These are phyloP conservation scores for Macroventuria anomochaeta DNA, from an alignment of 2,329 filamentous ascomycete genomes.

Conservation along the genomic window DNA sequence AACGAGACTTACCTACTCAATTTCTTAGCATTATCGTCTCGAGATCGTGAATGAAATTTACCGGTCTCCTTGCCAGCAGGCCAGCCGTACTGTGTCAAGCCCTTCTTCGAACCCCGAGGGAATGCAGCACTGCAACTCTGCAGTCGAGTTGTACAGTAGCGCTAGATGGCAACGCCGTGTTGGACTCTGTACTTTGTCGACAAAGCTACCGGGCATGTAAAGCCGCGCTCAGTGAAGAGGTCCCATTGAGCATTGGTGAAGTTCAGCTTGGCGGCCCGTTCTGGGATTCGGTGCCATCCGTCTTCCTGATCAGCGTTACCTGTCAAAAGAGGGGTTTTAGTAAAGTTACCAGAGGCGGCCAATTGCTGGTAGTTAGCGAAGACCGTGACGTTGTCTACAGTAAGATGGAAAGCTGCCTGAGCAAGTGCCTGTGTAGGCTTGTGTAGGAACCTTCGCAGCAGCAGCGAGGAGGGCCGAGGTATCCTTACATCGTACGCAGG, in stretches of 20 bases:
- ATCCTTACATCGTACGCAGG: conserved; percentile 47
- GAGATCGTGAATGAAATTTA: conserved; percentile 7
- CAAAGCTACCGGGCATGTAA: conserved; percentile 32
- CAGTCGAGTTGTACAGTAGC: conserved; percentile 42
- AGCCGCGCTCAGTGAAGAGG: conserved; percentile 31
- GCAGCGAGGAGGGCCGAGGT: conserved; percentile 31
- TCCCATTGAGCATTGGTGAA: conserved; percentile 34
- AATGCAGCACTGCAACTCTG: conserved; percentile 47
- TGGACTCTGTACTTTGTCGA: conserved; percentile 30
- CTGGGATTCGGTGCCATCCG: conserved; percentile 38
- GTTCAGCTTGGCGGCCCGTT: conserved; percentile 29
- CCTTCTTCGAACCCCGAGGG: conserved; percentile 38
- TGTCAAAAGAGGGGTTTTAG: conserved; percentile 31
- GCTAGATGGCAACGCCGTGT: conserved; percentile 43
- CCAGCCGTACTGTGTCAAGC: conserved; percentile 45
- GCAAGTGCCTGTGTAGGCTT: conserved; percentile 32
- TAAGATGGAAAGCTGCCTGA: conserved; percentile 41
- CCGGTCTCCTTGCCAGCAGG: conserved; percentile 24
- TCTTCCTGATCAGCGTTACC: conserved; percentile 37
- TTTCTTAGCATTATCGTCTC: not conserved
- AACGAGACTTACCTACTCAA: conserved; percentile 21
- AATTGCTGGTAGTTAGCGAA: conserved; percentile 39
- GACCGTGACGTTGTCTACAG: conserved; percentile 39
- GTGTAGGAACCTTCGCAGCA: conserved; percentile 33
- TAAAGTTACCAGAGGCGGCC: conserved; percentile 30